A percentile compares a stretch with the other conserved stretches of the same genome.
phyloP scores from a whole-genome alignment of 129 eudicot species.

The Arctium lappa region DNA sequence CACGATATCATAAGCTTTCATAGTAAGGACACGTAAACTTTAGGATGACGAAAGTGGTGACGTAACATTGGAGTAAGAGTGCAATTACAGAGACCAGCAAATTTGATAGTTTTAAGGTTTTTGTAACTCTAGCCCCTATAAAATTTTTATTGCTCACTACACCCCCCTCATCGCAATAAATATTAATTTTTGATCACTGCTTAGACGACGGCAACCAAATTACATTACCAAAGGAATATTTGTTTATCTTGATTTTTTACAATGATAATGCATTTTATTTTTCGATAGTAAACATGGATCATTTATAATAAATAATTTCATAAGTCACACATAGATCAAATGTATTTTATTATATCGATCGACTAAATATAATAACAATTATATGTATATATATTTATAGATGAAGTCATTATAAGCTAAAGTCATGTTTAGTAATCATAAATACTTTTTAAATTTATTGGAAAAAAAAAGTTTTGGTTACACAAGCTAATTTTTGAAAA shows the following conservation, averaged over 20 bases:
- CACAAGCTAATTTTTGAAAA: too few relatives aligned
- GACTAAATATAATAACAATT: too few relatives aligned
- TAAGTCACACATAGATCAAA: neutral
- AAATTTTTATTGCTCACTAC: neutral
- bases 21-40: slow-evolving; percentile 45
- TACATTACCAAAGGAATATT: neutral
- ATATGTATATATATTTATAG: too few relatives aligned
- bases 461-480: too few relatives aligned
- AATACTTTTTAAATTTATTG: too few relatives aligned
- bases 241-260: neutral
- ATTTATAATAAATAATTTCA: neutral
- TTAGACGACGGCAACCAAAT: neutral
- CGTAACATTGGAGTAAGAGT: slow-evolving; percentile 55
- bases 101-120: neutral
- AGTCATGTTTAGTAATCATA: too few relatives aligned
- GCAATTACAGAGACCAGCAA: slow-evolving; percentile 36
- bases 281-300: neutral
- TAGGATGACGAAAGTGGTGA: slow-evolving; percentile 68
- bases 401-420: too few relatives aligned
- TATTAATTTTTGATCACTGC: neutral
- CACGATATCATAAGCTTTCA: slow-evolving; percentile 20
- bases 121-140: neutral
- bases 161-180: neutral
- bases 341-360: neutral
- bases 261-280: neutral